A percentile compares a stretch with the other conserved stretches of the same genome.
These are phyloP conservation scores for Dioscorea cayenensis DNA, from an alignment of 116 monocot species.

Conservation along the genomic window DNA sequence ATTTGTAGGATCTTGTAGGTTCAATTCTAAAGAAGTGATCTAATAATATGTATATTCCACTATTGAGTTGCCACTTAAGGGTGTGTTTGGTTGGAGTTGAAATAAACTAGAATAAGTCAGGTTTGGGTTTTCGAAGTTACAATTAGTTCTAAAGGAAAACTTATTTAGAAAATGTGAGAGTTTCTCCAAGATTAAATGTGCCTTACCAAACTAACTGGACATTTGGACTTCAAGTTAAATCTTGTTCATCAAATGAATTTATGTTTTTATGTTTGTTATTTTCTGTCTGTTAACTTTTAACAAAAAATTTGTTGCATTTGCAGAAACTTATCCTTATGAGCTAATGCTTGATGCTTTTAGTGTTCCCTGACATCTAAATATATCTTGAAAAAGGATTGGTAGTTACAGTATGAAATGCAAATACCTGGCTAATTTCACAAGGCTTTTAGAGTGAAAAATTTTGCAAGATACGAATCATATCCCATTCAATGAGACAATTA, in stretches of 20 bases:
- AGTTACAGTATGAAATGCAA: constrained; percentile 12
- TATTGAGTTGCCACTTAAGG: too few relatives aligned
- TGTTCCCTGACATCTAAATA: neutral
- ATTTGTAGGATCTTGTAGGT: too few relatives aligned
- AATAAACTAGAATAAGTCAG: too few relatives aligned
- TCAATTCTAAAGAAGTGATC: too few relatives aligned
- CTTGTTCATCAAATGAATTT: neutral
- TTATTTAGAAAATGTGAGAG: neutral
- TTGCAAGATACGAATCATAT: neutral
- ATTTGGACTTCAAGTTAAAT: constrained; percentile 2
- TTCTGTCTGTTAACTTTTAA: neutral
- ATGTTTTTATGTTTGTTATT: neutral
- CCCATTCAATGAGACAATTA: neutral
- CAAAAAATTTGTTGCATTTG: neutral
- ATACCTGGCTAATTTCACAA: neutral
- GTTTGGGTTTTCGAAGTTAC: too few relatives aligned
- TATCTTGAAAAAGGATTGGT: constrained; percentile 9
- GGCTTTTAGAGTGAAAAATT: neutral
- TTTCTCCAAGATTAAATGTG: neutral
- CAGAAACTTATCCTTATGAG: constrained; percentile 8
- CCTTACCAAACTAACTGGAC: neutral
- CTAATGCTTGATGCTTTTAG: neutral
- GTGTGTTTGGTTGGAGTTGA: too few relatives aligned
- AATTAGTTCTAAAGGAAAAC: too few relatives aligned
- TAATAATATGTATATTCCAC: too few relatives aligned